phyloP scores from a whole-genome alignment of 2,329 filamentous ascomycete genomes.

The Clonostachys sp. region DNA sequence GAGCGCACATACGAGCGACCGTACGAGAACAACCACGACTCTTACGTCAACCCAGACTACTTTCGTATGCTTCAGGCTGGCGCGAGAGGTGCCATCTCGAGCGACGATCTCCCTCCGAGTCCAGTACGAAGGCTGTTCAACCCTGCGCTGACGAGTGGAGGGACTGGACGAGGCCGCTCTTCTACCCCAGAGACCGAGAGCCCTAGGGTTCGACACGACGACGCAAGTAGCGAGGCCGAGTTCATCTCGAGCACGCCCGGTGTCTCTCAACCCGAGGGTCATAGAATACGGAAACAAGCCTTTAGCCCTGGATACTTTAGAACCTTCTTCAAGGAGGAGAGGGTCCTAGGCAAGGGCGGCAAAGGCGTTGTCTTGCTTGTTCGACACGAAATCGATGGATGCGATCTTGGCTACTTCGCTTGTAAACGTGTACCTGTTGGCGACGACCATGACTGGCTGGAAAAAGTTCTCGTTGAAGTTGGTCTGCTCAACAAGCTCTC shows the following conservation, averaged over 20 bases:
- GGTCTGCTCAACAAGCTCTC: constrained; percentile 87
- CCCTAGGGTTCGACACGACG: background rate
- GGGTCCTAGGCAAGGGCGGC: constrained; percentile 80
- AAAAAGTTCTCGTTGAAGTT: constrained; percentile 90
- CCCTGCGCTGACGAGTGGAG: constrained; percentile 25
- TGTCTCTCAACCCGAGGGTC: constrained; percentile 40
- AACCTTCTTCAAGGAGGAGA: constrained; percentile 87
- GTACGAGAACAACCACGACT: constrained; percentile 38
- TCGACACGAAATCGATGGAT: constrained; percentile 84
- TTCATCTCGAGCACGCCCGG: constrained; percentile 50
- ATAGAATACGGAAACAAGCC: constrained; percentile 78
- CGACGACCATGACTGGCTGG: constrained; percentile 90
- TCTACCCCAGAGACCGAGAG: constrained; percentile 11
- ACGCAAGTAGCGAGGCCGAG: constrained; percentile 28
- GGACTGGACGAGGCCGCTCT: constrained; percentile 5
- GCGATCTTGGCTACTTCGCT: constrained; percentile 83
- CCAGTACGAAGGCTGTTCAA: constrained; percentile 50
- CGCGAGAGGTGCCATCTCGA: constrained; percentile 35
- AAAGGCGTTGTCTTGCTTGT: constrained; percentile 96
- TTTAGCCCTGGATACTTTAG: constrained; percentile 93
- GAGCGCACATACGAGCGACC: constrained; percentile 35
- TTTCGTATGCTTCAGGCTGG: constrained; percentile 82
- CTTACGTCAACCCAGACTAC: constrained; percentile 87
- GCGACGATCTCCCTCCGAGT: constrained; percentile 30
- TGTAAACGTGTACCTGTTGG: constrained; percentile 97